Evolutionary conservation across 192 early-diverging fungal species (phyloP).

Genomic region (Blastocladiella britannica): DNA sequence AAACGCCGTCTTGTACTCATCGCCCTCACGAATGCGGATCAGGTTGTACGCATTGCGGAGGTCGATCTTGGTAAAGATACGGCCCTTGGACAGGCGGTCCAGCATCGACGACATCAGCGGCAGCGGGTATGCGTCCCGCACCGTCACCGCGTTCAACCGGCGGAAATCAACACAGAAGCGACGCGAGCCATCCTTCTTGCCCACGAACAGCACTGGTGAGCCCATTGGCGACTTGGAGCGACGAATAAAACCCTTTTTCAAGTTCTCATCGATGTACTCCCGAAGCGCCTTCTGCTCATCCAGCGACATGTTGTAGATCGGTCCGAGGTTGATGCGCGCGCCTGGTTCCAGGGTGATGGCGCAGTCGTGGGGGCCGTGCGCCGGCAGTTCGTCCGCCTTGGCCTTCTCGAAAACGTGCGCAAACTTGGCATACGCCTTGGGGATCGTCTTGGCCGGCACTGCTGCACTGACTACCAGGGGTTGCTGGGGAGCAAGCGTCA

Average conservation of each 20-base stretch:
- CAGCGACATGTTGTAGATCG: background rate
- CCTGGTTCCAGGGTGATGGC: too few relatives aligned
- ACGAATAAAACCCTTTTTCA: constrained; percentile 4
- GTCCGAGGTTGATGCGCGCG: too few relatives aligned
- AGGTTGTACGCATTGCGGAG: constrained; percentile 18
- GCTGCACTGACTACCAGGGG: too few relatives aligned
- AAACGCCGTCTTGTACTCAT: constrained; percentile 24
- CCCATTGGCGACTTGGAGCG: constrained; percentile 4
- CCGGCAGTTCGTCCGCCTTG: too few relatives aligned
- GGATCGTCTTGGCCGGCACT: too few relatives aligned
- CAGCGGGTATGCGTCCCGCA: constrained; percentile 9
- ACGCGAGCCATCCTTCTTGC: constrained; percentile 11
- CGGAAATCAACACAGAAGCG: constrained; percentile 14
- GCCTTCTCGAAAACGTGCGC: too few relatives aligned
- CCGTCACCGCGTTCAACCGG: constrained; percentile 12
- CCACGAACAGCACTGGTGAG: constrained; percentile 9
- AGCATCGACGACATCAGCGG: constrained; percentile 6
- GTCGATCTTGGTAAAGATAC: constrained; percentile 9
- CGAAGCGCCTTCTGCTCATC: too few relatives aligned
- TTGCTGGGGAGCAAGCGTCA: too few relatives aligned
- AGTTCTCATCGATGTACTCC: too few relatives aligned
- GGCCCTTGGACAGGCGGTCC: background rate
- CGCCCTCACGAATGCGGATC: constrained; percentile 11
- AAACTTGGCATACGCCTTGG: too few relatives aligned
- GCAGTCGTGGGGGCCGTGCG: too few relatives aligned